phyloP scores from a whole-genome alignment of 192 early-diverging fungal genomes.

The Mortierella hygrophila region DNA sequence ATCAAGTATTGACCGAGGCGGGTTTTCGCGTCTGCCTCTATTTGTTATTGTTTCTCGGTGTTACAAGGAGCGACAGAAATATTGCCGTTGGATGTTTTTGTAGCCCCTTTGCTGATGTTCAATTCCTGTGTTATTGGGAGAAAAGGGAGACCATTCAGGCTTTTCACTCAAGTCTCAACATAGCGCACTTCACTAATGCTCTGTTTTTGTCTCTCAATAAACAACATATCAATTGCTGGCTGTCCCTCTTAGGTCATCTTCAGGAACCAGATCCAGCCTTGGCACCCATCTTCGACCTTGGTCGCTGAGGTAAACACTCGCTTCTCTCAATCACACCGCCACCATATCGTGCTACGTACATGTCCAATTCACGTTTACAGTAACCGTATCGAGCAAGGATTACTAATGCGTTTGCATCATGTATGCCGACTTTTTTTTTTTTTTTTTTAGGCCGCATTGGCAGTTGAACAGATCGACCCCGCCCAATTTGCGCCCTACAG shows the following conservation, averaged over 20 bases:
- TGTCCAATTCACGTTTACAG: neutral
- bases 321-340: neutral
- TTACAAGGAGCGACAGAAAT: neutral
- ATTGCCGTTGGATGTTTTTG: too few relatives aligned
- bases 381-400: neutral
- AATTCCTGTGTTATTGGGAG: neutral
- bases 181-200: neutral
- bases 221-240: neutral
- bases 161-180: neutral
- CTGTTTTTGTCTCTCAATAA: too few relatives aligned
- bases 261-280: slow-evolving; percentile 88
- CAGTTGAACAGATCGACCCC: slow-evolving; percentile 72
- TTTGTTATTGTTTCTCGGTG: neutral
- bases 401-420: neutral
- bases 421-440: neutral
- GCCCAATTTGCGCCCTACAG: slow-evolving; percentile 66
- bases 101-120: neutral
- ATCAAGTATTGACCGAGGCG: neutral
- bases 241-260: slow-evolving; percentile 63
- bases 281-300: slow-evolving; percentile 83
- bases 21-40: neutral
- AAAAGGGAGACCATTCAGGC: neutral
- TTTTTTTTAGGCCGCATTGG: slow-evolving; percentile 67
- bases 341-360: neutral
- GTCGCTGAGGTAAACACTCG: slow-evolving; percentile 71